Percentiles rank a stretch among this genome's conserved stretches.
Evolutionary conservation across 306 rosid genomes (phyloP).

Genomic region (Malus asiatica): DNA sequence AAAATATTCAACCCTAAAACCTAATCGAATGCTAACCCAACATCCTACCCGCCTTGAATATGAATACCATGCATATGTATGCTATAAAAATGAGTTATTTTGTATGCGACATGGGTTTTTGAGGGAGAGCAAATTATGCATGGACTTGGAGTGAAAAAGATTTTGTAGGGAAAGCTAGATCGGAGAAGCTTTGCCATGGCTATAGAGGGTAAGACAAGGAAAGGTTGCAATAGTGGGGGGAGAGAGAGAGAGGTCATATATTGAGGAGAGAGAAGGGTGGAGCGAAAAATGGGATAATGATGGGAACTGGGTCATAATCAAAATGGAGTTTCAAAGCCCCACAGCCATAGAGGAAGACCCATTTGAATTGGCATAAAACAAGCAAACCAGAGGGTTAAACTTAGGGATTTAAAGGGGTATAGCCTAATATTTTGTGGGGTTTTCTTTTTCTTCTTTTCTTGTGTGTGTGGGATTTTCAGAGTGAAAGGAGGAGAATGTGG

Average conservation of each 20-base stretch:
- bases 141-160: background rate
- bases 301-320: constrained; percentile 43
- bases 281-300: constrained; percentile 1
- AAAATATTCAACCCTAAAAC: background rate
- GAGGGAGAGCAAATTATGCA: background rate
- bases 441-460: constrained; percentile 1
- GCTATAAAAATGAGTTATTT: background rate
- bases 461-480: constrained; percentile 27
- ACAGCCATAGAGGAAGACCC: constrained; percentile 25
- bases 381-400: constrained; percentile 37
- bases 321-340: constrained; percentile 36
- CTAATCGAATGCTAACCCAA: background rate
- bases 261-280: constrained; percentile 9
- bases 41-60: background rate
- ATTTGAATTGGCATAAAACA: constrained; percentile 49
- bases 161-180: background rate
- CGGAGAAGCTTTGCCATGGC: background rate
- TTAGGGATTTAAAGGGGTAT: constrained; percentile 18
- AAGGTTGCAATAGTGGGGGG: background rate
- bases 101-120: background rate
- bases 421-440: constrained; percentile 24
- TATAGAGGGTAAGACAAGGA: background rate
- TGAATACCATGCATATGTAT: background rate
- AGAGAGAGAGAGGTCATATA: background rate
- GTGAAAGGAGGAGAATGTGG: constrained; percentile 56